Percentiles rank a stretch among this genome's conserved stretches.
Evolutionary conservation across 2,329 filamentous ascomycete species (phyloP).

Genomic region (Pezicula carpinea): DNA sequence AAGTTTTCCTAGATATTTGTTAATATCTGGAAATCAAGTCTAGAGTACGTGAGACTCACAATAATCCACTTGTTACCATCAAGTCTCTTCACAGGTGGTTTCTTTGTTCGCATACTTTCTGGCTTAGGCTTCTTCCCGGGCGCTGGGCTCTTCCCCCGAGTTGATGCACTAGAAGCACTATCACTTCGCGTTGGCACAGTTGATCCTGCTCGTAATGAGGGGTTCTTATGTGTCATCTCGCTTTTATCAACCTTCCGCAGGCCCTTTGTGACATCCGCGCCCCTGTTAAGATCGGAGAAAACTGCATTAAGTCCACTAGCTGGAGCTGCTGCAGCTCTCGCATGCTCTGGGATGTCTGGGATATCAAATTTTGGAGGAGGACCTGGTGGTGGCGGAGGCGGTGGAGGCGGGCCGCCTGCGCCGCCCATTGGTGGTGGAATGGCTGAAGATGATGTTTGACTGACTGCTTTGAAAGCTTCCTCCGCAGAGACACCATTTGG

Average conservation of each 20-base stretch:
- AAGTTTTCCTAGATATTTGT: conserved; percentile 70
- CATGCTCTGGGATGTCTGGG: conserved; percentile 36
- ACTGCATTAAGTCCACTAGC: conserved; percentile 74
- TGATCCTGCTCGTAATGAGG: conserved; percentile 69
- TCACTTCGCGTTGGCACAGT: conserved; percentile 58
- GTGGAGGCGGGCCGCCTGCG: conserved; percentile 52
- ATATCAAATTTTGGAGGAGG: conserved; percentile 53
- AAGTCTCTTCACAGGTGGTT: conserved; percentile 72
- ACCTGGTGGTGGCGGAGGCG: conserved; percentile 65
- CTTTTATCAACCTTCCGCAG: conserved; percentile 92
- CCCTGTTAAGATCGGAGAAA: conserved; percentile 87
- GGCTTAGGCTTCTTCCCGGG: conserved; percentile 86
- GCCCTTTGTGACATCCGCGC: conserved; percentile 79
- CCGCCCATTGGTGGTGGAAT: conserved; percentile 43
- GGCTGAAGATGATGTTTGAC: conserved; percentile 40
- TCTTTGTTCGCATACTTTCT: conserved; percentile 79
- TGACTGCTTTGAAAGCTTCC: conserved; percentile 59
- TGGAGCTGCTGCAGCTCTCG: conserved; percentile 34
- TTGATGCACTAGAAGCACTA: conserved; percentile 45
- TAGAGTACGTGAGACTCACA: conserved; percentile 38
- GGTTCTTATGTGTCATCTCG: conserved; percentile 99
- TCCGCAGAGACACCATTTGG: conserved; percentile 66
- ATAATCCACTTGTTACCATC: conserved; percentile 93
- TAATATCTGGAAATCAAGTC: conserved; percentile 3
- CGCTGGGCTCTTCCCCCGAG: conserved; percentile 75